A percentile compares a stretch with the other conserved stretches of the same genome.
These are phyloP conservation scores for Rhizomucor pusillus DNA, from an alignment of 371 early-diverging fungal species.

Conservation along the genomic window DNA sequence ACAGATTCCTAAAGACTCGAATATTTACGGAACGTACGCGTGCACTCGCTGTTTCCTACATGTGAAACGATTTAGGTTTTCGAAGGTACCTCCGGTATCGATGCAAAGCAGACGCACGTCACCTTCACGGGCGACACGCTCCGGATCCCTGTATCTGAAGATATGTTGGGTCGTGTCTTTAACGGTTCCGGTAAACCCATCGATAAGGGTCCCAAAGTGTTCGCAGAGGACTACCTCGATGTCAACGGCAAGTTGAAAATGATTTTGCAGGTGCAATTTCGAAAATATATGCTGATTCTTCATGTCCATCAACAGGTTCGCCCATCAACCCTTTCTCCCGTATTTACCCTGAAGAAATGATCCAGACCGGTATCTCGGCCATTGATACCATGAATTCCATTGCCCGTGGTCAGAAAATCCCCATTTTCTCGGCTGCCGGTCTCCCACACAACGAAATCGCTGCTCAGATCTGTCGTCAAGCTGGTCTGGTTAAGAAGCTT, in stretches of 20 bases:
- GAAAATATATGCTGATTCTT: not conserved
- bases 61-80: constrained; percentile 72
- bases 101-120: constrained; percentile 96
- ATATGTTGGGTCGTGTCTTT: constrained; percentile 99
- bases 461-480: constrained; percentile 99
- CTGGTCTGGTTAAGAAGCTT: constrained; percentile 94
- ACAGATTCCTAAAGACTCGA: not conserved
- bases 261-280: too few relatives aligned
- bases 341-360: constrained; percentile 99
- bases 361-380: constrained; percentile 99
- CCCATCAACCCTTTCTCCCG: constrained; percentile 99
- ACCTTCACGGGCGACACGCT: constrained; percentile 98
- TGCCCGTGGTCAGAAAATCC: constrained; percentile 99
- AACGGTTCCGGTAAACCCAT: constrained; percentile 99
- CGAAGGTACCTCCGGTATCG: constrained; percentile 99
- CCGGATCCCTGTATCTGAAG: constrained; percentile 98
- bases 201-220: constrained; percentile 99
- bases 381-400: constrained; percentile 99
- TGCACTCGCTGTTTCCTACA: constrained; percentile 1
- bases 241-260: constrained; percentile 76
- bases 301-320: constrained; percentile 55
- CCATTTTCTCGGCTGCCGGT: constrained; percentile 99
- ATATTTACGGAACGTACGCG: too few relatives aligned
- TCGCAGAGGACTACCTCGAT: constrained; percentile 99
- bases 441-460: constrained; percentile 99